Evolutionary conservation across 2,329 filamentous ascomycete species (phyloP).

Genomic region (Trichoderma lentiforme): DNA sequence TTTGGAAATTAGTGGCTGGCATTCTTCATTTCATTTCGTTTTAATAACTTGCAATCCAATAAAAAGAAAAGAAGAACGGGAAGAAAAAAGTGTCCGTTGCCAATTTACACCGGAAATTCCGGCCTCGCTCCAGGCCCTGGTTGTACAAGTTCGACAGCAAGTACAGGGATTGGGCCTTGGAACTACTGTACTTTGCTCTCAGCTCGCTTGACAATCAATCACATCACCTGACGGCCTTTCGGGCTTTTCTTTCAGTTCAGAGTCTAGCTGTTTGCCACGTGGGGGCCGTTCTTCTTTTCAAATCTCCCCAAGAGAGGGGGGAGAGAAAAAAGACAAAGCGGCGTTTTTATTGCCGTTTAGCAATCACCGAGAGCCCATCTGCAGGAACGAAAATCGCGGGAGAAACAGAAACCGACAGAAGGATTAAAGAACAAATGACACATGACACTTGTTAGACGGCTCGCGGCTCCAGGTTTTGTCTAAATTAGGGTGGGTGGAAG

Average conservation of each 20-base stretch:
- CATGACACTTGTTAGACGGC: neutral
- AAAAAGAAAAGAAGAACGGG: neutral
- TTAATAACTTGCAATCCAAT: neutral
- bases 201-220: neutral
- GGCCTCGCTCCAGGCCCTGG: neutral
- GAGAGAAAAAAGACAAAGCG: neutral
- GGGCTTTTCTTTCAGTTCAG: neutral
- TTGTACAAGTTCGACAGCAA: neutral
- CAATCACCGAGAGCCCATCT: neutral
- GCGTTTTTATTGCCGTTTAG: neutral
- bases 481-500: conserved; percentile 7
- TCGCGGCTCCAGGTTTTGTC: conserved; percentile 5
- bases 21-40: neutral
- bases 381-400: neutral
- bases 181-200: too few species aligned
- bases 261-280: conserved; percentile 5
- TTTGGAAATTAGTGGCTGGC: neutral
- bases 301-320: neutral
- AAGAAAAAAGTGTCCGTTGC: neutral
- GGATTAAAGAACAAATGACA: neutral
- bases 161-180: neutral
- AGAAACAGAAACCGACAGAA: neutral
- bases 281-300: neutral
- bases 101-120: neutral
- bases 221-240: neutral